Evolutionary conservation across 768 basidiomycete species (phyloP).

Genomic region (Russula ochroleuca): DNA sequence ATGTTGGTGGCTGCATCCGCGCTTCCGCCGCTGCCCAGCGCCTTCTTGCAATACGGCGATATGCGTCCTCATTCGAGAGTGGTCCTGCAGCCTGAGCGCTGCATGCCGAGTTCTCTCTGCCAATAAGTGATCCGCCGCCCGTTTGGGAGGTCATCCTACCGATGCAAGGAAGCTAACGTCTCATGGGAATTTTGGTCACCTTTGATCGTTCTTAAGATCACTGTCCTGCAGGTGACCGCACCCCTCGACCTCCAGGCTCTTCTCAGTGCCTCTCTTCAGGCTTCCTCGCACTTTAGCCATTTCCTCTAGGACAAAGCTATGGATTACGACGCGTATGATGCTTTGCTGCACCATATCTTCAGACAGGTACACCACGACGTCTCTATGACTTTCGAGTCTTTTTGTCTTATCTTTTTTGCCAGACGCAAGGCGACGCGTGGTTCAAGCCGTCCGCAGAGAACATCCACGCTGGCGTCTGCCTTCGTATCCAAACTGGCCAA

Average conservation of each 20-base stretch:
- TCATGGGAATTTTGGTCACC: background rate
- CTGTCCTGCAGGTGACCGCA: slow-evolving; percentile 20
- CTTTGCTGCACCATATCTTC: slow-evolving; percentile 75
- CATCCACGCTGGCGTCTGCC: slow-evolving; percentile 71
- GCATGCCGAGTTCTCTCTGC: background rate
- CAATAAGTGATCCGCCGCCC: slow-evolving; percentile 2
- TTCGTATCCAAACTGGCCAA: slow-evolving; percentile 60
- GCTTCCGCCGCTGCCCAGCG: slow-evolving; percentile 7
- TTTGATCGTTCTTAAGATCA: slow-evolving; percentile 5
- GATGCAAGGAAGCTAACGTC: background rate
- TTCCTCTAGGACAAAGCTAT: slow-evolving; percentile 35
- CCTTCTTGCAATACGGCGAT: background rate
- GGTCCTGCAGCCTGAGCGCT: background rate
- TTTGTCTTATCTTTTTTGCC: slow-evolving; percentile 32
- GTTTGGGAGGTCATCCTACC: background rate
- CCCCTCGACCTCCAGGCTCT: slow-evolving; percentile 13
- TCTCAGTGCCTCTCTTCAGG: slow-evolving; percentile 18
- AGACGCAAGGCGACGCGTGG: slow-evolving; percentile 83
- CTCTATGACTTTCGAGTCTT: background rate
- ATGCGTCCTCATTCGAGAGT: background rate
- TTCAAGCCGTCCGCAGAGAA: slow-evolving; percentile 84
- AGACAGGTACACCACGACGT: slow-evolving; percentile 45
- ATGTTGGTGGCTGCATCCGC: slow-evolving; percentile 2
- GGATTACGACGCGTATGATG: slow-evolving; percentile 80
- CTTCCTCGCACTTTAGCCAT: background rate